Evolutionary conservation across 2,329 filamentous ascomycete genomes (phyloP), one percentile per base, ranked within the genome.

Genomic region (Pyrenophora graminea): DNA sequence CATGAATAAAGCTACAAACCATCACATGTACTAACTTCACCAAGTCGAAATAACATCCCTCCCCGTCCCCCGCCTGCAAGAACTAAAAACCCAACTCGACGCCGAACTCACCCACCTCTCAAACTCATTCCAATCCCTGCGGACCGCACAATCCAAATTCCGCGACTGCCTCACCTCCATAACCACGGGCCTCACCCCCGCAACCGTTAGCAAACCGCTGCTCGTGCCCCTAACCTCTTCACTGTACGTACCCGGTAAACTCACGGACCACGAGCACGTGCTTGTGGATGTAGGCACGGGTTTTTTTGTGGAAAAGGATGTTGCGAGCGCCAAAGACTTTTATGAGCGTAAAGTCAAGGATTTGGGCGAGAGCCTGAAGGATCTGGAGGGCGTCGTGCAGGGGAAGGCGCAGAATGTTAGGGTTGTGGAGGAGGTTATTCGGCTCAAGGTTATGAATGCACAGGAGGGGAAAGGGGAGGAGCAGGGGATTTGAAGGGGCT

Each of bases 81-180:
- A 91, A 65, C 87, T 99, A 63, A 97, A 99, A 81, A 91, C 94
- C 74, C 93, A 97, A 74, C 87, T 99, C 61, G 93, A 96, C 74
- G 88, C 94, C 68, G 94, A 99, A 77, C 87, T 99, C 60, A 91
- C 96, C 72, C 93, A 97, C 78, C 85, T 99, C 61, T 95, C 91
- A 2, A 84, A 80, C 50, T 97, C 94, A 8, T 96, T 96, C 78
- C 82, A 88, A 43, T 94, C 96, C 72, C 85, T 99, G 1, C 90
- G 92, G 59, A 87, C 87, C 45, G 94, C 94, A 2, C 94, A 97
- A 73, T 82, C 85, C 46, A 96, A 95, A 73, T 99, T 99, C 79
- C 84, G 85, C 48, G 93, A 97, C 69, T 99, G 94, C 67, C 82
- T 96, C 31, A 82, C 83, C 43, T 91, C 89, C 45, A 89, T 99